Evolutionary conservation across 371 early-diverging fungal genomes (phyloP), one percentile per base, ranked within the genome.

Genomic region (Haplosporangium sp.): DNA sequence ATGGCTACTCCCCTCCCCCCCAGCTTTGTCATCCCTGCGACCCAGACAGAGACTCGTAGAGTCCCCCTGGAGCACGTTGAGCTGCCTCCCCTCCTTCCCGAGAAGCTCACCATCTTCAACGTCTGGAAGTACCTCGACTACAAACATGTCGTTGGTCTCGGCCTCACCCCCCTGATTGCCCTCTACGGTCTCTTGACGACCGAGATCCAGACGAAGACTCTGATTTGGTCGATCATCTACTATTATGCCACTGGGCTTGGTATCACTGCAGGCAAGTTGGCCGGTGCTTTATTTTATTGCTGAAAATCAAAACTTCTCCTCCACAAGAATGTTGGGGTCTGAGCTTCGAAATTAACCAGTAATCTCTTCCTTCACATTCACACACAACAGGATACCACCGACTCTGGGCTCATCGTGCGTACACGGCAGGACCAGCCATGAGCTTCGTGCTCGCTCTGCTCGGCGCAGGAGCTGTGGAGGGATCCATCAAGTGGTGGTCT

Each of bases 401-500:
- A 58, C 80, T 91, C 64, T 95, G 93, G 93, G 84, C 94, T 38
- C 95, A 95, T 81, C 87, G 91, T 41, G 83, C 94, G 10, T 95
- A 93, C 80, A 84, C 81, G 38, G 95, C 93, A 52, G 84, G 85
- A 6, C 79, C 74, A n/a, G 82, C 83, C 1, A 81, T 92, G 58
- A 89, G 88, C 81, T 77, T 91, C 54, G 67, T 90, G 20, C 84
- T 90, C 54, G 85, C 89, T 48, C 73, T 92, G 50, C 88, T 89
- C 16, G 93, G 94, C 59, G 85, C 91, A 20, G 92, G 91, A 57
- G 93, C 95, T 40, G 92, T 94, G 5, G 90, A 95, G 81, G 95
- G 95, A 52, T 94, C 94, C 46, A 87, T 91, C 71, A 89, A 92
- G 62, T 95, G 95, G 95, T 95, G 95, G 95, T 88, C 89, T 16